Evolutionary conservation across 2,329 filamentous ascomycete genomes (phyloP), one percentile per base, ranked within the genome.

Genomic region (Elsinoe fawcettii): DNA sequence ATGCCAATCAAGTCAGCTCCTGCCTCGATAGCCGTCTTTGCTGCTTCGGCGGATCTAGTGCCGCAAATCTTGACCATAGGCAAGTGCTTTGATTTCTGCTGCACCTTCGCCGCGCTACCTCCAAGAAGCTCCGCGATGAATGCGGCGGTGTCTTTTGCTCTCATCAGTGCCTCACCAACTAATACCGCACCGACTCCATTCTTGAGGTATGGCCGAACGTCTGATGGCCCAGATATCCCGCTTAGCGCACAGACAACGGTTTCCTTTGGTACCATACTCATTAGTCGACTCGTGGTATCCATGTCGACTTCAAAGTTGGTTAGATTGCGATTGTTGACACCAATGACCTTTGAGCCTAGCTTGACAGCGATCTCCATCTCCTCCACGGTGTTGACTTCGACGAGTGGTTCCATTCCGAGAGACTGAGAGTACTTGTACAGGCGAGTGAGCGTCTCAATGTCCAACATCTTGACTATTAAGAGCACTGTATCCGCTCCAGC

Each of bases 401-500:
- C 93, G 27, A 99, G 74, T 32, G 93, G 93, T 73, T 99, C 95
- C 93, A 99, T 99, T 16, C 91, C 92, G 1, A 99, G 78, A 2
- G 86, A 90, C 43, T 84, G 79, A 1, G 90, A 96, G 74, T 97
- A 99, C 58, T 84, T 80, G 76, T 96, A 99, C 9, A 99, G 77
- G 44, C 82, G 80, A 59, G 84, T 83, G 30, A 99, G 78, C 3
- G 87, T 78, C 25, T 83, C 82, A 23, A 81, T 75, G 60, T 92
- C 86, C 9, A 99, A 82, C 93, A 99, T 99, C 77, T 99, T 99
- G 54, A 99, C 93, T 64, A 99, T 99, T 18, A 99, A 80, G 23
- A 99, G 78, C 16, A 99, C 86, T 0, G 92, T 96, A 71, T 99
- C 92, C 6, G 93, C 93, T 62, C 93, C 93, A 11, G 92, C 90